Conservation (phyloP, 139 green algal species). For the Chloropicon primus region DNA sequence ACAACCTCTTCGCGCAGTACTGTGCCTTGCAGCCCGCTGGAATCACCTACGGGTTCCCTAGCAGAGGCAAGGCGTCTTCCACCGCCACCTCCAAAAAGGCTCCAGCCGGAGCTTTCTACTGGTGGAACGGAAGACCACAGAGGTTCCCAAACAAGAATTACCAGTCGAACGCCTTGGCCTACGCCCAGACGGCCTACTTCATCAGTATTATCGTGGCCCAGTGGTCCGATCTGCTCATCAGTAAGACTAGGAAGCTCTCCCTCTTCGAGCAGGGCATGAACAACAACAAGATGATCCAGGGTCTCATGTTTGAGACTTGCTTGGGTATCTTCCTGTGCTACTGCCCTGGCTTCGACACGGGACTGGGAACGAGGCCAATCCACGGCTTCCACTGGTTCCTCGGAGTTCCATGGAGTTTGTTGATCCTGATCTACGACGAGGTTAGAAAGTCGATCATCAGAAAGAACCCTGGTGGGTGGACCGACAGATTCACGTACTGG, state of each 20-base stretch:
- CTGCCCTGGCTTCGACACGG: slow-evolving; percentile 36
- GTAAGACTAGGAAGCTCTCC: slow-evolving; percentile 62
- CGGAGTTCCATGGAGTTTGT: slow-evolving; percentile 41
- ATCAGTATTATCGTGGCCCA: slow-evolving; percentile 41
- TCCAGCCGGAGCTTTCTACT: slow-evolving; percentile 30
- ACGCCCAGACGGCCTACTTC: slow-evolving; percentile 64
- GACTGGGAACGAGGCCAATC: slow-evolving; percentile 45
- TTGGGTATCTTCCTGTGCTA: slow-evolving; percentile 44
- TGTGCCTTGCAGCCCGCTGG: slow-evolving; percentile 16
- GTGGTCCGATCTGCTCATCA: slow-evolving; percentile 52
- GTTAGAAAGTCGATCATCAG: slow-evolving; percentile 47
- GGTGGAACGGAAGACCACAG: slow-evolving; percentile 39
- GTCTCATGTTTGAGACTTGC: slow-evolving; percentile 40
- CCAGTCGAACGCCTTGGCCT: slow-evolving; percentile 36
- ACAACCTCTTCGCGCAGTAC: slow-evolving; percentile 23
- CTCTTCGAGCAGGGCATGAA: slow-evolving; percentile 40
- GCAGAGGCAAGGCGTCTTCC: slow-evolving; percentile 10
- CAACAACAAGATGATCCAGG: slow-evolving; percentile 51
- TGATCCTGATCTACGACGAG: slow-evolving; percentile 62
- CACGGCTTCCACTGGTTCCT: slow-evolving; percentile 45
- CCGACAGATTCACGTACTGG: not conserved
- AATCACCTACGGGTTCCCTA: slow-evolving; percentile 32
- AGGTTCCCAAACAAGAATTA: slow-evolving; percentile 40
- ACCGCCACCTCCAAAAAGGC: slow-evolving; percentile 12
- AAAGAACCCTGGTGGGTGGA: slow-evolving; percentile 29